Evolutionary conservation across 768 basidiomycete species (phyloP), one percentile per base, ranked within the genome.

Genomic region (Tephrocybe sp.): DNA sequence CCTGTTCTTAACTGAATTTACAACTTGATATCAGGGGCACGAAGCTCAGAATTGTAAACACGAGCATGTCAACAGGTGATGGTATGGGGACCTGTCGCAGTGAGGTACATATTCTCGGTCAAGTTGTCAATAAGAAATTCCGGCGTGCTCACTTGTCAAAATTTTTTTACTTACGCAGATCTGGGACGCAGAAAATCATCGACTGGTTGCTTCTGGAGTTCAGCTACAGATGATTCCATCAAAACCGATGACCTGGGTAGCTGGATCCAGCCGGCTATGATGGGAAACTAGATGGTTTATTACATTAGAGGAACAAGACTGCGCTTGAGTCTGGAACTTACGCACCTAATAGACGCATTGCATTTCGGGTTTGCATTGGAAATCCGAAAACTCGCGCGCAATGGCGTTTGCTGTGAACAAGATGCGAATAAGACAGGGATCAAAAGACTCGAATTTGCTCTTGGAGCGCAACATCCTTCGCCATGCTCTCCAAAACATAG

Each of bases 191-290:
- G 58, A 55, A 18, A 67, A 73, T 27, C 64, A 63, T 50, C 63
- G 69, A 23, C 56, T 77, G 16, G 63, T 77, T 15, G 74, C 73
- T 33, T 70, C 74, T 31, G 74, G 69, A 1, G 66, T 67, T 18
- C 76, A 77, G 40, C 55, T 71, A 42, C 65, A 66, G 47, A 73
- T 75, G 73, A 49, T 58, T 18, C 66, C 66, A 3, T 65, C 65
- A 13, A 54, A 29, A 34, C 57, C 59, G 3, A 16, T 3, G 13
- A 27, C 3, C 12, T 38, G 37, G 41, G 21, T 13, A n/a, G n/a
- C n/a, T 29, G 18, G 2, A n/a, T 42, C 31, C 12, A 29, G 45
- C 7, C 18, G 9, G 30, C 16, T 19, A 3, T 21, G 10, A 21
- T 4, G 16, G 16, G 34, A 5, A 38, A 5, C 13, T 34, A 16